Conservation (phyloP, 2,329 filamentous ascomycete genomes). For the Fusarium mexicanum region DNA sequence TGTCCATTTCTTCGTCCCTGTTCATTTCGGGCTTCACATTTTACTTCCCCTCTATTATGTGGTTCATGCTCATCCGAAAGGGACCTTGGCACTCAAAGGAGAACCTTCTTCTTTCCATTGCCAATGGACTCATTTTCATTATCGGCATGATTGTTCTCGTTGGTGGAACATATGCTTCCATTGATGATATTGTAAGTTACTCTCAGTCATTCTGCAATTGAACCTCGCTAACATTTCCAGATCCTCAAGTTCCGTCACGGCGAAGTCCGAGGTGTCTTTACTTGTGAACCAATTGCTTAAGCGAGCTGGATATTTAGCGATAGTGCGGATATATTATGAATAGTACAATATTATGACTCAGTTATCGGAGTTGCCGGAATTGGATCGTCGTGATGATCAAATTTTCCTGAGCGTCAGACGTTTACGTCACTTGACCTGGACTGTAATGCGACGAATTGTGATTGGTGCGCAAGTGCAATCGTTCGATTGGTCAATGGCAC, state of each 20-base stretch:
- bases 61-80: conserved; percentile 53
- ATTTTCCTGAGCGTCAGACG: neutral
- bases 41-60: conserved; percentile 55
- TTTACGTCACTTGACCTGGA: conserved; percentile 8
- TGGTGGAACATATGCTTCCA: conserved; percentile 47
- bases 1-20: conserved; percentile 63
- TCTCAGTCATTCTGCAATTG: neutral
- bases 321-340: conserved; percentile 26
- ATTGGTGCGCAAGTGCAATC: conserved; percentile 16
- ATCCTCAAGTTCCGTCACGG: conserved; percentile 40
- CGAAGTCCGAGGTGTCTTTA: conserved; percentile 43
- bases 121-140: conserved; percentile 43
- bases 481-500: neutral
- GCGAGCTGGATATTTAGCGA: conserved; percentile 16
- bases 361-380: conserved; percentile 7
- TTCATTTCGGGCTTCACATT: conserved; percentile 60
- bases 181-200: conserved; percentile 46
- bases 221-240: conserved; percentile 30
- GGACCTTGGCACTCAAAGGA: conserved; percentile 45
- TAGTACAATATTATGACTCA: conserved; percentile 24
- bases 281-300: conserved; percentile 44
- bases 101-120: conserved; percentile 42
- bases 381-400: neutral
- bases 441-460: neutral
- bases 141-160: conserved; percentile 48